Base-by-base conservation (phyloP, 495 filamentous ascomycete species). In the Chaetomidium leptoderma region DNA sequence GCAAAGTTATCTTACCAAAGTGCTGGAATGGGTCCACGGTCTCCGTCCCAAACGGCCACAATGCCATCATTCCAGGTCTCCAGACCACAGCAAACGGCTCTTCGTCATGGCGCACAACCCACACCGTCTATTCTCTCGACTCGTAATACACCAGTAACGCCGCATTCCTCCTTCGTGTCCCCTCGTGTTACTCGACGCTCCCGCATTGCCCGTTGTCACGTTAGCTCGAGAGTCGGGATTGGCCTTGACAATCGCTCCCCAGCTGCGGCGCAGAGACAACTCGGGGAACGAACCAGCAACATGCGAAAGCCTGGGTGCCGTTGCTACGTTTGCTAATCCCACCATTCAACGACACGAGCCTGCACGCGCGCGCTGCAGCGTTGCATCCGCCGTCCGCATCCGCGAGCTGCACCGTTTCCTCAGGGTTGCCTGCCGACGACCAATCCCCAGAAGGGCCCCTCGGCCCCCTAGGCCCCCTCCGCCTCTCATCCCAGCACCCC, bases 311-410 rank as follows among this genome's bases (percentile, higher is more conserved):
- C 47, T 24, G 39, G 17, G 11, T 0, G 39, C 27, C 39, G 29
- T 32, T 59, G 57, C 42, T 50, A 56, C 50, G 39, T 53, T 47
- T 50, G 35, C 37, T 14, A 27, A 21, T 6, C 33, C 35, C 19
- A 3, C 36, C 27, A 29, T 50, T 35, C 32, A n/a, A 52, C 49
- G 21, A 53, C 40, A 50, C 47, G 27, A 39, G 26, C 21, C 2
- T n/a, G 26, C n/a, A n/a, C n/a, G n/a, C 35, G 29, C 16, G 19
- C 27, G 44, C 33, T 55, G 58, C 52, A 55, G 51, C 52, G 58
- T 60, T 55, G 58, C 50, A 60, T 60, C 58, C 58, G 33, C 11
- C 23, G 21, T n/a, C n/a, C 19, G 35, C 48, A 21, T 16, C 26
- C 26, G n/a, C n/a, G 9, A 21, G 10, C 39, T 21, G 21, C 48